Evolutionary conservation across 2,329 filamentous ascomycete genomes (phyloP), one percentile per base, ranked within the genome.

Genomic region (Epichloe sibirici): DNA sequence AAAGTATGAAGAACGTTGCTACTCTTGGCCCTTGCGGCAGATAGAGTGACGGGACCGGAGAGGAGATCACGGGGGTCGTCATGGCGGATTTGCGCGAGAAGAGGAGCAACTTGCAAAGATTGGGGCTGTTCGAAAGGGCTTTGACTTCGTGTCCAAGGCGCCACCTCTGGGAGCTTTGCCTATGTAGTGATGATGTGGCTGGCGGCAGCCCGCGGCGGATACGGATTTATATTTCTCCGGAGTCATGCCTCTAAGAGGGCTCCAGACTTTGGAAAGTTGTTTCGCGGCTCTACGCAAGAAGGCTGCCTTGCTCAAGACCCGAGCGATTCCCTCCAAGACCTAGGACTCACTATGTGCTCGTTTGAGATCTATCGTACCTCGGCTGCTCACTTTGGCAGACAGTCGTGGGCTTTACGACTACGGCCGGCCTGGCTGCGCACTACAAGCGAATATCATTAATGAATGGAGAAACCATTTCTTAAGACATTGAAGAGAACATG

Each of bases 281-380:
- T 21, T 21, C 17, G 17, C 17, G 17, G 17, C 17, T 21, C 17
- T 21, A 21, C 17, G 17, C 17, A 21, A 21, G 2, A 21, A 21
- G 17, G 17, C 17, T 21, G 17, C 34, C 34, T 35, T 35, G 7
- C 34, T 7, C 34, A 7, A 12, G 7, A 7, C 34, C 34, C 34
- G 4, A 35, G 34, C 34, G 7, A n/a, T 39, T 34, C 15, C 35
- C 34, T 9, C 52, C 43, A 60, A 77, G 77, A 57, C 78, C 17
- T 21, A 81, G 51, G 75, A 81, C 58, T 68, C 78, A 57, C 85
- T 86, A 69, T 82, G 81, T 65, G 84, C 82, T 59, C 82, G 42
- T 86, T 86, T 64, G 82, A 86, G 61, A 82, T 84, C 59, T 85
- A 86, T 57, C 55, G 56, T 7, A 60, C 44, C 53, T 43, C 39